These are phyloP conservation scores for Tagetes erecta DNA, from an alignment of 129 eudicot genomes.

Conservation along the genomic window DNA sequence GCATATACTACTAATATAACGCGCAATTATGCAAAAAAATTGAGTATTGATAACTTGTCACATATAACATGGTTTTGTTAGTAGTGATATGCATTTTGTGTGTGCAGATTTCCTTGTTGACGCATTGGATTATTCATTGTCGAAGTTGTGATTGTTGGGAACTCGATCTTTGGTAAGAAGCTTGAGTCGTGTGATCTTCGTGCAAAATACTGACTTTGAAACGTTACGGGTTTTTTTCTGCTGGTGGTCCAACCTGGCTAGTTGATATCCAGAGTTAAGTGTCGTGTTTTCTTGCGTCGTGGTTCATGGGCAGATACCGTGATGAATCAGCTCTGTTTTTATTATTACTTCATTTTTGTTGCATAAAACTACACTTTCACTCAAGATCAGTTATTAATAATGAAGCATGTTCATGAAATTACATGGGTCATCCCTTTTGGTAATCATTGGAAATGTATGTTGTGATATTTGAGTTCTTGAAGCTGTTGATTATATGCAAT, in stretches of 20 bases:
- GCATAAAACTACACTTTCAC: background rate
- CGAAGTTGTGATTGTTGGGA: constrained; percentile 60
- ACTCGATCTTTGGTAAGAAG: constrained; percentile 20
- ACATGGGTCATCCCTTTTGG: constrained; percentile 1
- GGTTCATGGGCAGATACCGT: background rate
- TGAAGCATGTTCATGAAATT: background rate
- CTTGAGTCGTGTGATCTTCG: constrained; percentile 2
- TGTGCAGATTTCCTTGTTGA: constrained; percentile 85
- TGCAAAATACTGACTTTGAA: background rate
- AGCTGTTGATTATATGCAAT: background rate
- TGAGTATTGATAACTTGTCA: too few species aligned
- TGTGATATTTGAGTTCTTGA: background rate
- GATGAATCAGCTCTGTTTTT: background rate
- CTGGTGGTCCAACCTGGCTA: background rate
- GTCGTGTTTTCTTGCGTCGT: background rate
- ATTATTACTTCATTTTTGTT: background rate
- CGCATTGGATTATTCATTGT: constrained; percentile 79
- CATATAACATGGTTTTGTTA: background rate
- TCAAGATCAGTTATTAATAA: background rate
- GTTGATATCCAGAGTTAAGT: constrained; percentile 1
- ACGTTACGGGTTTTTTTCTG: background rate
- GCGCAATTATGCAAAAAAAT: background rate
- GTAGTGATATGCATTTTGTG: background rate
- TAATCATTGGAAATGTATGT: too few species aligned
- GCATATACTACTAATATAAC: background rate